Conservation (phyloP, 108 stramenopile species). For the Skeletonema tropicum region DNA sequence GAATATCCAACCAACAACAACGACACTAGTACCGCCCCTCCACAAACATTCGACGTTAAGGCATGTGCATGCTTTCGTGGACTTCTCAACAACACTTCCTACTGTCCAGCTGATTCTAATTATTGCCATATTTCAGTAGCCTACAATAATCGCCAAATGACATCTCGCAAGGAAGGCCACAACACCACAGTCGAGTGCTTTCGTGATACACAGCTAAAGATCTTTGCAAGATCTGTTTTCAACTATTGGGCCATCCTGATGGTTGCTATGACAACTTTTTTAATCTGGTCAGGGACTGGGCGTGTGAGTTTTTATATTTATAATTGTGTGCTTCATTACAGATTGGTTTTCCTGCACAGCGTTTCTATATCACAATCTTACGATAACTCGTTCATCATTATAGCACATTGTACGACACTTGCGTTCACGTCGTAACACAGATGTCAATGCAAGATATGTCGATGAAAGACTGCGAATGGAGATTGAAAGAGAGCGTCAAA, state of each 20-base stretch:
- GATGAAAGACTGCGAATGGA: neutral
- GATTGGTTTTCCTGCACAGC: no score
- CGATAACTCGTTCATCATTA: no score
- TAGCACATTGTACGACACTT: neutral
- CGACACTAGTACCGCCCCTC: neutral
- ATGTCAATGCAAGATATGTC: neutral
- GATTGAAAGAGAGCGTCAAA: neutral
- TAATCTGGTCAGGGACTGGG: slow-evolving; percentile 1
- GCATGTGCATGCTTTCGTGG: neutral
- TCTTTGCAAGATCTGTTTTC: slow-evolving; percentile 2
- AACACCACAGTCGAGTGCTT: neutral
- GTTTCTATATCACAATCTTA: no score
- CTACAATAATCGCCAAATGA: neutral
- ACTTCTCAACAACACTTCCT: neutral
- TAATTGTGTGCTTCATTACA: no score
- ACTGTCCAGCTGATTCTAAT: neutral
- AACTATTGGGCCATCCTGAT: slow-evolving; percentile 4
- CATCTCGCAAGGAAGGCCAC: neutral
- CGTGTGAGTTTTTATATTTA: neutral
- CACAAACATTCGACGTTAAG: neutral
- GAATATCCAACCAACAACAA: neutral
- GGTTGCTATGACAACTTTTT: neutral
- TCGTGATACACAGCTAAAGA: neutral
- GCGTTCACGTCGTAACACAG: neutral
- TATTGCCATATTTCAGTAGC: slow-evolving; percentile 4